Evolutionary conservation across 1,284 basidiomycete species (phyloP).

Genomic region (Mixia osmundae): DNA sequence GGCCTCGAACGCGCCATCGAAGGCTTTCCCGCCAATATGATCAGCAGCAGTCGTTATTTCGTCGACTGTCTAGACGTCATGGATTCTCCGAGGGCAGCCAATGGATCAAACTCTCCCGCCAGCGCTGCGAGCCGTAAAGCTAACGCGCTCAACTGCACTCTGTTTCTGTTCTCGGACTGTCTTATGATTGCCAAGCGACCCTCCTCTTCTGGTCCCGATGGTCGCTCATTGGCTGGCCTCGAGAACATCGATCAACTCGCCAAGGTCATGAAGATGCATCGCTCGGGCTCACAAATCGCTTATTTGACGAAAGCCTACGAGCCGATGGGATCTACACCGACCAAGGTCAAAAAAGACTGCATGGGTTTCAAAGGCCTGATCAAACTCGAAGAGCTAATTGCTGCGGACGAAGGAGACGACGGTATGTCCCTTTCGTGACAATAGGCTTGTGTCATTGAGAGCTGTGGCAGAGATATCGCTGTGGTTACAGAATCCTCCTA

Average conservation of each 20-base stretch:
- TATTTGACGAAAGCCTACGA: too few species aligned
- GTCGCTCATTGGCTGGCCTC: constrained; percentile 31
- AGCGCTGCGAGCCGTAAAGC: too few species aligned
- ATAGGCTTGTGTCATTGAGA: neutral
- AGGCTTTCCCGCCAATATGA: constrained; percentile 63
- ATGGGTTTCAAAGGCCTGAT: constrained; percentile 10
- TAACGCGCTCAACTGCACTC: constrained; percentile 46
- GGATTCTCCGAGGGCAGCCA: constrained; percentile 35
- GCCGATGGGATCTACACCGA: constrained; percentile 2
- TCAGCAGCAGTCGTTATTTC: constrained; percentile 64
- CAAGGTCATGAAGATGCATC: too few species aligned
- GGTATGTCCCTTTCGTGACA: constrained; percentile 29
- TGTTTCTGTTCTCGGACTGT: constrained; percentile 90
- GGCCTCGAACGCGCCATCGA: constrained; percentile 66
- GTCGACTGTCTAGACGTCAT: constrained; percentile 88
- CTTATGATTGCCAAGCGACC: constrained; percentile 76
- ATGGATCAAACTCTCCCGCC: constrained; percentile 17
- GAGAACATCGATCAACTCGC: constrained; percentile 27
- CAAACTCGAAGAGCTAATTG: constrained; percentile 38
- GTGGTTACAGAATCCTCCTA: constrained; percentile 50
- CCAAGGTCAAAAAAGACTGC: constrained; percentile 18
- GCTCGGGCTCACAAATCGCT: too few species aligned
- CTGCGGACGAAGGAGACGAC: constrained; percentile 55
- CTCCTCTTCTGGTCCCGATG: too few species aligned
- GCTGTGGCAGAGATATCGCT: constrained; percentile 46